Conservation (phyloP, 371 early-diverging fungal species). For the Mycotypha africana region DNA sequence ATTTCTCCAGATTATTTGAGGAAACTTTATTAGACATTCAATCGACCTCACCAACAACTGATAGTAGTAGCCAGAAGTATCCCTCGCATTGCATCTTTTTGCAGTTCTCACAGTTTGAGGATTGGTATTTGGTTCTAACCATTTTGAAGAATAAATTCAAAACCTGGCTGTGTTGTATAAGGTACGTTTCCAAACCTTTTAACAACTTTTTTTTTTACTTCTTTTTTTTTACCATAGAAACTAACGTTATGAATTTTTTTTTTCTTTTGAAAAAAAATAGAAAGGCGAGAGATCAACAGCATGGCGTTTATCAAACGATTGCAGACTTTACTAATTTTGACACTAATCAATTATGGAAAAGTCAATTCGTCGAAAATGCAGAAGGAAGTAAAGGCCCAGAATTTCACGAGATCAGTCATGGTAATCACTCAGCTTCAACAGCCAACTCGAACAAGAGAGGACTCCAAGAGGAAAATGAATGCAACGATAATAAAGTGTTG, state of each 20-base stretch:
- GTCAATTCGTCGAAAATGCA: slow-evolving; percentile 24
- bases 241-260: neutral
- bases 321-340: slow-evolving; percentile 33
- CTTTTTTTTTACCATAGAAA: neutral
- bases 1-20: slow-evolving; percentile 33
- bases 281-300: slow-evolving; percentile 30
- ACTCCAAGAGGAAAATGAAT: too few species aligned
- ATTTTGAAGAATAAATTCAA: slow-evolving; percentile 38
- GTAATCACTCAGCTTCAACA: too few species aligned
- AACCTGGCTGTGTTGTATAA: slow-evolving; percentile 40
- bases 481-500: too few species aligned
- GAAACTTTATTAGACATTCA: slow-evolving; percentile 10
- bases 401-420: too few species aligned
- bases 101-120: slow-evolving; percentile 44
- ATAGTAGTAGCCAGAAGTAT: slow-evolving; percentile 5
- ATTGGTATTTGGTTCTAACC: slow-evolving; percentile 43
- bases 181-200: slow-evolving; percentile 15
- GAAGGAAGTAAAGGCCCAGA: too few species aligned
- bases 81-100: slow-evolving; percentile 46
- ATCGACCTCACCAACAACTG: neutral
- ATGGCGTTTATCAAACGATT: slow-evolving; percentile 27
- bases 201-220: neutral
- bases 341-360: slow-evolving; percentile 32
- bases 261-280: slow-evolving; percentile 6
- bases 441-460: too few species aligned